Evolutionary conservation across 495 filamentous ascomycete species (phyloP).

Genomic region (Tuber umbilicatum): DNA sequence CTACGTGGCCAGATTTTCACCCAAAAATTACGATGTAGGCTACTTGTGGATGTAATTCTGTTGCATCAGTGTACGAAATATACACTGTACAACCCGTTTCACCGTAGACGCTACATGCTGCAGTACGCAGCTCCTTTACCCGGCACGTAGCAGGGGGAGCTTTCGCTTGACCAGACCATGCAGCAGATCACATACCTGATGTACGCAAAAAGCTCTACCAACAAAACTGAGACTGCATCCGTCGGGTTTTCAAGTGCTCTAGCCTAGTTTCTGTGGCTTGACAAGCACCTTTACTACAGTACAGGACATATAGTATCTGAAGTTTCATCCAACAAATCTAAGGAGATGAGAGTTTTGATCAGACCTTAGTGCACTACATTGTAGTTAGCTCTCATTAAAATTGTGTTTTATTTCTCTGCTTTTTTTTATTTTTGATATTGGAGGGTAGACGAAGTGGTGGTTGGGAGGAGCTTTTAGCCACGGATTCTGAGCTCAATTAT

Average conservation of each 20-base stretch:
- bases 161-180: neutral
- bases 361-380: neutral
- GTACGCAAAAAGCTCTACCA: neutral
- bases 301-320: neutral
- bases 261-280: neutral
- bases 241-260: neutral
- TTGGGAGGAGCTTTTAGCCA: neutral
- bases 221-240: neutral
- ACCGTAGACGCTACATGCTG: neutral
- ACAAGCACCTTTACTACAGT: neutral
- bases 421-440: neutral
- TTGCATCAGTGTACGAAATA: neutral
- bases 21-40: neutral
- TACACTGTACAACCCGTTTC: neutral
- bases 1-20: neutral
- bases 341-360: neutral
- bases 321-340: neutral
- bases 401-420: neutral
- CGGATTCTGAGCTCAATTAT: neutral
- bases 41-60: neutral
- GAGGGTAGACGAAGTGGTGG: neutral
- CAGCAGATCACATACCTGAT: neutral
- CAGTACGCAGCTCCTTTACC: neutral
- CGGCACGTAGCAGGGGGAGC: neutral
- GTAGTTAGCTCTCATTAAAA: neutral